These are phyloP conservation scores for Platanthera zijinensis DNA, from an alignment of 106 monocot genomes.

Conservation along the genomic window DNA sequence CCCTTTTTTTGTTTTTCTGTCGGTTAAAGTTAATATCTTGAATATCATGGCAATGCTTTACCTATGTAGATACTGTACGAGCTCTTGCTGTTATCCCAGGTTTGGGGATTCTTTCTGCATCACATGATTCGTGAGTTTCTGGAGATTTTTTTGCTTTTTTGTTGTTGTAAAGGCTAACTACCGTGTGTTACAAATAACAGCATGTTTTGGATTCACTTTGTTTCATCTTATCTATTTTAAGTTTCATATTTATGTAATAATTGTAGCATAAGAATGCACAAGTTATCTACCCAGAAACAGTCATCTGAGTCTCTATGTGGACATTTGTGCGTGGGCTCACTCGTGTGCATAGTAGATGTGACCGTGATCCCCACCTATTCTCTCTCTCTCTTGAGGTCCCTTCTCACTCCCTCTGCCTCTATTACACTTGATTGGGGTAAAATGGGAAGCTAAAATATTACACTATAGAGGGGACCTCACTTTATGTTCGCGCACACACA, in stretches of 20 bases:
- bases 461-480: too few species aligned
- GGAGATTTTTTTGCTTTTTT: background rate
- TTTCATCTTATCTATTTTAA: background rate
- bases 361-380: too few species aligned
- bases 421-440: too few species aligned
- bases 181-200: background rate
- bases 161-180: background rate
- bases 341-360: background rate
- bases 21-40: background rate
- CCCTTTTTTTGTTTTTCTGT: background rate
- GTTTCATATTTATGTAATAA: background rate
- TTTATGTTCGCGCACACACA: too few species aligned
- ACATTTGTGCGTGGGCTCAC: background rate
- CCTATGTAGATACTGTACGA: slow-evolving; percentile 73
- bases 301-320: background rate
- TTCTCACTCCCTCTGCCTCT: too few species aligned
- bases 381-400: too few species aligned
- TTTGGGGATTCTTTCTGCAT: slow-evolving; percentile 91
- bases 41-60: background rate
- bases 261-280: background rate
- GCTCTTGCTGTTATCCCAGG: slow-evolving; percentile 73
- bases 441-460: too few species aligned
- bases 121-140: slow-evolving; percentile 80
- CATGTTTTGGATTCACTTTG: background rate
- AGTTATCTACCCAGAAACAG: background rate